A percentile compares a stretch with the other conserved stretches of the same genome.
phyloP scores from a whole-genome alignment of 148 eudicot genomes.

The Silene uniflora region DNA sequence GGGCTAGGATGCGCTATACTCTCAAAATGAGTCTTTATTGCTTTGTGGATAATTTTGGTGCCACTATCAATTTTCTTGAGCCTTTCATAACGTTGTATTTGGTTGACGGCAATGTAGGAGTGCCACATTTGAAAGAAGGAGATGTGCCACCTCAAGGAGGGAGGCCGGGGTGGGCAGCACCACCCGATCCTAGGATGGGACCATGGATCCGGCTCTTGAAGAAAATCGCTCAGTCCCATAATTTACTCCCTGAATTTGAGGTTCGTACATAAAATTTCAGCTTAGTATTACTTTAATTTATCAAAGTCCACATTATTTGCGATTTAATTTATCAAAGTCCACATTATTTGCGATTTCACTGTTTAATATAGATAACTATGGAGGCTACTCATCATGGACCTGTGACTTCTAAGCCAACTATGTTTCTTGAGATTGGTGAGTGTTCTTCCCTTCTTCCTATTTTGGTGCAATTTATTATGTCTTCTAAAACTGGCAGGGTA shows the following conservation, averaged over 20 bases:
- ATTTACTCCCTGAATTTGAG: slow-evolving; percentile 83
- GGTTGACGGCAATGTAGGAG: slow-evolving; percentile 38
- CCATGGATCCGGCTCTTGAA: slow-evolving; percentile 69
- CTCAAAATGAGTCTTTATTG: background rate
- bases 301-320: background rate
- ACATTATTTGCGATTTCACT: background rate
- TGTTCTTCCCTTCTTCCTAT: background rate
- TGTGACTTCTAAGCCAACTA: slow-evolving; percentile 68
- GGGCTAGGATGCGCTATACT: background rate
- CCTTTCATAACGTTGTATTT: background rate
- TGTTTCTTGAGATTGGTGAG: slow-evolving; percentile 88
- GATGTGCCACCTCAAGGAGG: slow-evolving; percentile 86
- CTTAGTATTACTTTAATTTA: background rate
- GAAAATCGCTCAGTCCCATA: slow-evolving; percentile 57
- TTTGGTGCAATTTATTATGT: background rate
- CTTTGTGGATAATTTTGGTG: background rate
- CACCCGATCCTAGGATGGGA: slow-evolving; percentile 76
- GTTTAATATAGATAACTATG: slow-evolving; percentile 58
- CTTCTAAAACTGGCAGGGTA: background rate
- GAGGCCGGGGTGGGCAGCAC: slow-evolving; percentile 86
- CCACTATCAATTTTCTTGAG: background rate
- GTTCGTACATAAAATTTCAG: slow-evolving; percentile 23
- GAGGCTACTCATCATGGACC: slow-evolving; percentile 99
- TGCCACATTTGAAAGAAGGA: slow-evolving; percentile 86
- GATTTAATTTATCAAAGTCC: background rate